Percentiles rank a stretch among this genome's conserved stretches.
phyloP scores from a whole-genome alignment of 148 eudicot genomes.

The Arbutus unedo region DNA sequence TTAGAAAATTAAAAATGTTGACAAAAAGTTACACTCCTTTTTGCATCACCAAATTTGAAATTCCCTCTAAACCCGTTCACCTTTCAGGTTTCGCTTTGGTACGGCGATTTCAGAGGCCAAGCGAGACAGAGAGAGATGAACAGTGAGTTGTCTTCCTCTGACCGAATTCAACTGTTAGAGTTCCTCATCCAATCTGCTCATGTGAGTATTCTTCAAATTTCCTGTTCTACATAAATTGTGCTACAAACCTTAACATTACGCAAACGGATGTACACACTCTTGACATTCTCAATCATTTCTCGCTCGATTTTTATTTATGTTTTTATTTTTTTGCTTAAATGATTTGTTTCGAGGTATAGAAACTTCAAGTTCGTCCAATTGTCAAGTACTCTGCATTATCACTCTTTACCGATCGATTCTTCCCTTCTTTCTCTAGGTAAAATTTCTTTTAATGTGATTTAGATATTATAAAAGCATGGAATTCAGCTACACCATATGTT shows the following conservation, averaged over 20 bases:
- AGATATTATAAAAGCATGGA: background rate
- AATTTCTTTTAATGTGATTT: background rate
- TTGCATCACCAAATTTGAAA: background rate
- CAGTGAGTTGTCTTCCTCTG: slow-evolving; percentile 16
- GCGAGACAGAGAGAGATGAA: slow-evolving; percentile 5
- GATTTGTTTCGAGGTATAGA: slow-evolving; percentile 1
- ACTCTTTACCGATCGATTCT: slow-evolving; percentile 65
- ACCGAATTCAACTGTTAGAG: slow-evolving; percentile 35
- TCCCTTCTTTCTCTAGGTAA: slow-evolving; percentile 44
- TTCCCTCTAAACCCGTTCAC: background rate
- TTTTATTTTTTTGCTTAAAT: background rate
- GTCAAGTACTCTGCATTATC: slow-evolving; percentile 80
- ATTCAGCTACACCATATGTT: background rate
- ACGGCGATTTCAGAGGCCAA: background rate
- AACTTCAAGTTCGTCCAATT: slow-evolving; percentile 46
- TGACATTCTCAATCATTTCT: background rate
- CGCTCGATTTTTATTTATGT: background rate
- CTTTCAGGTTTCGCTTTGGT: background rate
- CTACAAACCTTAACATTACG: background rate
- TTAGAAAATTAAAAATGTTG: no score
- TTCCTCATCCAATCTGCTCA: slow-evolving; percentile 52
- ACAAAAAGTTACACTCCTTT: no score
- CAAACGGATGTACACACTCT: background rate
- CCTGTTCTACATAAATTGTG: background rate
- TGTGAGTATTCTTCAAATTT: slow-evolving; percentile 11